A percentile compares a stretch with the other conserved stretches of the same genome.
phyloP scores from a whole-genome alignment of 1,284 basidiomycete genomes.

The Rhodotorula sp. region DNA sequence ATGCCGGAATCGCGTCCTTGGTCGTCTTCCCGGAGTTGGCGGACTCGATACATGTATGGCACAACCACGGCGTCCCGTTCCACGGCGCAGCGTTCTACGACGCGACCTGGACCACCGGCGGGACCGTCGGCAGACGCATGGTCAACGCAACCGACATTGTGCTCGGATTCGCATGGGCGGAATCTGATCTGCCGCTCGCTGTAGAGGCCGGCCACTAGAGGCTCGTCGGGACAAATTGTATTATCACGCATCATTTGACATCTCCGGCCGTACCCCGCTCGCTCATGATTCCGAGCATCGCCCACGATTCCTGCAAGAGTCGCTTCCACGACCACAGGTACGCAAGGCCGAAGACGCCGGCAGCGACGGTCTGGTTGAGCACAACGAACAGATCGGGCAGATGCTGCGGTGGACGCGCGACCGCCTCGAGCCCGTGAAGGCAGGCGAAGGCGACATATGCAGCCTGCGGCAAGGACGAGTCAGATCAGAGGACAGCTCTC shows the following conservation, averaged over 20 bases:
- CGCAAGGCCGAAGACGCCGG: conserved; percentile 67
- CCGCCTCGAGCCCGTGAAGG: conserved; percentile 65
- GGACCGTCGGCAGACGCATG: background rate
- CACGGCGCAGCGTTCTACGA: conserved; percentile 6
- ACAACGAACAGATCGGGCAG: conserved; percentile 85
- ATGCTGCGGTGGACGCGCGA: conserved; percentile 63
- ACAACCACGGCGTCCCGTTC: conserved; percentile 7
- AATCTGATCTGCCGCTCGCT: background rate
- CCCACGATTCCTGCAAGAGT: conserved; percentile 35
- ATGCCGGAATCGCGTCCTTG: background rate
- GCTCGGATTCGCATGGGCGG: conserved; percentile 1
- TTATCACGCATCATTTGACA: background rate
- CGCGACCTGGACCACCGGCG: conserved; percentile 2
- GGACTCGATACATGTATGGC: conserved; percentile 1
- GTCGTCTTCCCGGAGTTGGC: background rate
- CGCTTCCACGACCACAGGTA: conserved; percentile 49
- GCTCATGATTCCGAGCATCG: conserved; percentile 11
- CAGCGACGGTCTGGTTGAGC: conserved; percentile 77
- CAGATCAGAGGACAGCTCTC: background rate
- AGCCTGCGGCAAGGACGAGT: conserved; percentile 52
- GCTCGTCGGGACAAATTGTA: background rate
- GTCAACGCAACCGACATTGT: background rate
- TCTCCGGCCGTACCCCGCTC: too few species aligned
- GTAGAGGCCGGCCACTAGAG: too few species aligned
- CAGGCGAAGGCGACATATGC: conserved; percentile 59